A percentile compares a stretch with the other conserved stretches of the same genome.
These are phyloP conservation scores for Mortierella polycephala DNA, from an alignment of 371 early-diverging fungal genomes.

Conservation along the genomic window DNA sequence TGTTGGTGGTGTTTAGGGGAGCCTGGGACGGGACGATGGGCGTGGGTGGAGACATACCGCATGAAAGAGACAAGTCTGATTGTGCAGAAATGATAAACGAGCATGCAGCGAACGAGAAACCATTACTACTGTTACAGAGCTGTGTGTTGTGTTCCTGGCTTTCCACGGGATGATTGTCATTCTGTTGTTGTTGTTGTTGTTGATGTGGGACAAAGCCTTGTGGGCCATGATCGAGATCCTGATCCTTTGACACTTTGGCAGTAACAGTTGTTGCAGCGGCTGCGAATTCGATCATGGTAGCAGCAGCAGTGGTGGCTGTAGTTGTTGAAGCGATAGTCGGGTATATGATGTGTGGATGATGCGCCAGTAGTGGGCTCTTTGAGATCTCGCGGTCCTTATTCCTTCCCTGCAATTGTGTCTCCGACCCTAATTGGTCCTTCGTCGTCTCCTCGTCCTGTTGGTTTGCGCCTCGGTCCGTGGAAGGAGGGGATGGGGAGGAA, in stretches of 20 bases:
- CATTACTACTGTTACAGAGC: not conserved
- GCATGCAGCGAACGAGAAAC: conserved; percentile 9
- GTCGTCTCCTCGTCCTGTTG: not conserved
- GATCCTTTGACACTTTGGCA: conserved; percentile 9
- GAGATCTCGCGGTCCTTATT: conserved; percentile 2
- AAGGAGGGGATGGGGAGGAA: not conserved
- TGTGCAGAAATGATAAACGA: conserved; percentile 21
- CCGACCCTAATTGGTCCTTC: conserved; percentile 13
- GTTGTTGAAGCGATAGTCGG: conserved; percentile 6
- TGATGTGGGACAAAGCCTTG: conserved; percentile 10
- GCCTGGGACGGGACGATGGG: no score
- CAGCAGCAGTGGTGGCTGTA: not conserved
- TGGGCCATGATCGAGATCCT: conserved; percentile 6
- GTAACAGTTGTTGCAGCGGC: no score
- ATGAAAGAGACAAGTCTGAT: not conserved
- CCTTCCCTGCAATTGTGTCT: conserved; percentile 11
- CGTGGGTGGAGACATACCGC: not conserved
- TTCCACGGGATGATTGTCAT: not conserved
- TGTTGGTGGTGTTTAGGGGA: no score
- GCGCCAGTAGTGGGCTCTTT: conserved; percentile 24
- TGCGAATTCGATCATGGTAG: not conserved
- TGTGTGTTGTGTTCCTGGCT: not conserved
- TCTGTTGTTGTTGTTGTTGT: conserved; percentile 3
- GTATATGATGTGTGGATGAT: conserved; percentile 31
- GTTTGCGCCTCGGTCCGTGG: conserved; percentile 2